Percentiles rank a stretch among this genome's conserved stretches.
Conservation (phyloP, 2,329 filamentous ascomycete species). For the Scleromitrula shiraiana region DNA sequence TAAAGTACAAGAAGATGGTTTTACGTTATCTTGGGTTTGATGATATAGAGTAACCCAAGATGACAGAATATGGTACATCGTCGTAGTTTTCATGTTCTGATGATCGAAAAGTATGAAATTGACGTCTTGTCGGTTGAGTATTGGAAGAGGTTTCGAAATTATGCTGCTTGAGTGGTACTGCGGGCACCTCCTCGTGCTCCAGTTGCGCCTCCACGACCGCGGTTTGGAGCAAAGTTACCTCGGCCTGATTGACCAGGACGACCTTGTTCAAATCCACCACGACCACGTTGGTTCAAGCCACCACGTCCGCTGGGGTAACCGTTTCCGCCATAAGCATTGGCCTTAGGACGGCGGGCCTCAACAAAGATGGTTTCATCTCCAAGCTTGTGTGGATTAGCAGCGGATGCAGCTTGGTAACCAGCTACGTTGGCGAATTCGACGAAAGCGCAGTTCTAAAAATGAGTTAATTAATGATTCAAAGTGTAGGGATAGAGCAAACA, state of each 20-base stretch:
- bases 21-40: slow-evolving; percentile 2
- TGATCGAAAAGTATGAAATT: not conserved
- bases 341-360: slow-evolving; percentile 79
- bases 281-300: slow-evolving; percentile 52
- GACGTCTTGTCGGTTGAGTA: slow-evolving; percentile 2
- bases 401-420: slow-evolving; percentile 74
- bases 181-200: slow-evolving; percentile 54
- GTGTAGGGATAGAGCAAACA: slow-evolving; percentile 16
- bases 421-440: slow-evolving; percentile 81
- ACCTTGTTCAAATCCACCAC: slow-evolving; percentile 55
- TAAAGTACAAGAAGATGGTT: slow-evolving; percentile 11
- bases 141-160: not conserved
- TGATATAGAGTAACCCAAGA: slow-evolving; percentile 2
- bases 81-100: slow-evolving; percentile 1
- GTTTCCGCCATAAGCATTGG: slow-evolving; percentile 60
- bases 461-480: slow-evolving; percentile 11
- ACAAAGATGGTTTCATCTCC: slow-evolving; percentile 77
- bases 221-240: slow-evolving; percentile 37
- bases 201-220: slow-evolving; percentile 56
- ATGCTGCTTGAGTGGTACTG: slow-evolving; percentile 29
- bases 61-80: slow-evolving; percentile 10
- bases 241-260: slow-evolving; percentile 33
- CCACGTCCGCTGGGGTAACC: slow-evolving; percentile 58
- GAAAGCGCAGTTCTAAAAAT: slow-evolving; percentile 80
- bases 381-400: slow-evolving; percentile 78